Conservation (phyloP, 768 basidiomycete species). For the Daedaleopsis sinensis region DNA sequence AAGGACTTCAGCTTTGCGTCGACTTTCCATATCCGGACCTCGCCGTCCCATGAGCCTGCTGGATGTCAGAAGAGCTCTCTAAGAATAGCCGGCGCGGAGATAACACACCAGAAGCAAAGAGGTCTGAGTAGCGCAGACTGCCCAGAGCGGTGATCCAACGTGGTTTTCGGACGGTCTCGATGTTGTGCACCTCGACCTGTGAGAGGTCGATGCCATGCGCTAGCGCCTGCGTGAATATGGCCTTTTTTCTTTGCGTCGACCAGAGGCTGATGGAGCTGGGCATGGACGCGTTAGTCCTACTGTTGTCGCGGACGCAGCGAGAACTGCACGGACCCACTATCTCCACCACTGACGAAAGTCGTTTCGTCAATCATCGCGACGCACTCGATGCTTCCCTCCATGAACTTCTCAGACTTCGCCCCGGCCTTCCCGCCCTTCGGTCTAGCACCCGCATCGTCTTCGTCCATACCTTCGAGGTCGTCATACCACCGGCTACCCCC, state of each 20-base stretch:
- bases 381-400: slow-evolving; percentile 91
- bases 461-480: slow-evolving; percentile 77
- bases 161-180: slow-evolving; percentile 70
- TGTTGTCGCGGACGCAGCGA: neutral
- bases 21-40: slow-evolving; percentile 89
- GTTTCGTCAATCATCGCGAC: slow-evolving; percentile 96
- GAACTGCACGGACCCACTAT: slow-evolving; percentile 78
- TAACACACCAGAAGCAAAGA: slow-evolving; percentile 82
- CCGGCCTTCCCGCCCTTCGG: slow-evolving; percentile 34
- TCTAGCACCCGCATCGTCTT: slow-evolving; percentile 45
- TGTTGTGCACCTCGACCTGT: slow-evolving; percentile 72
- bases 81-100: neutral
- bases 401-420: slow-evolving; percentile 50
- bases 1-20: slow-evolving; percentile 81
- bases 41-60: slow-evolving; percentile 91
- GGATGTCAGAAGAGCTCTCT: slow-evolving; percentile 3
- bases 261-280: slow-evolving; percentile 88
- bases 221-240: slow-evolving; percentile 81
- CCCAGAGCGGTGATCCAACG: slow-evolving; percentile 92
- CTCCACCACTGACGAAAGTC: slow-evolving; percentile 91
- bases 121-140: slow-evolving; percentile 83
- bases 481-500: slow-evolving; percentile 80
- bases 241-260: slow-evolving; percentile 93
- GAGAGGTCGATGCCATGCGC: slow-evolving; percentile 86
- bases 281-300: too few relatives aligned